Conservation (phyloP, 2,329 filamentous ascomycete species). For the Venturia pyrina region DNA sequence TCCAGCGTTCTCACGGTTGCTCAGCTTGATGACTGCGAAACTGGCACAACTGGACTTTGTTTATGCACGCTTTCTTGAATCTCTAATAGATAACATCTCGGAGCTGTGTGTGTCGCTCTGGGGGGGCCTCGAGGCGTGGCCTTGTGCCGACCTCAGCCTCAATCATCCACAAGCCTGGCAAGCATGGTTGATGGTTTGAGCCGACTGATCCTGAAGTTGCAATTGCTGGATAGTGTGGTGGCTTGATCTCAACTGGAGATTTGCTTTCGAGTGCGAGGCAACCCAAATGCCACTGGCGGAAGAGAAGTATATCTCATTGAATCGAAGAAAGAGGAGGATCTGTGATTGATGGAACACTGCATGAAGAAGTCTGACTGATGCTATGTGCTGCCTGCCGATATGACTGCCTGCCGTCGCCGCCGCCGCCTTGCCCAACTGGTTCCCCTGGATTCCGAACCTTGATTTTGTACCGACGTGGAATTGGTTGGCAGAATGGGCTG, state of each 20-base stretch:
- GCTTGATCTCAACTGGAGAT: not conserved
- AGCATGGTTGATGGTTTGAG: not conserved
- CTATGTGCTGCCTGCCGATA: not conserved
- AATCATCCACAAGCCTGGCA: not conserved
- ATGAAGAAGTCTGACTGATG: not conserved
- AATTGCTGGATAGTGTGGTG: not conserved
- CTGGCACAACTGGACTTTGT: not conserved
- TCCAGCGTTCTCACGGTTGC: not conserved
- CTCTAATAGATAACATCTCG: not conserved
- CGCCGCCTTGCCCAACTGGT: not conserved
- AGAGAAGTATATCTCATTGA: conserved; percentile 3
- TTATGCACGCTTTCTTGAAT: not conserved
- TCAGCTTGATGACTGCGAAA: not conserved
- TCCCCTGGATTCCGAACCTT: not conserved
- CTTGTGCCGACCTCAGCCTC: not conserved
- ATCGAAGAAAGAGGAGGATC: not conserved
- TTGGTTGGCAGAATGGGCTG: not conserved
- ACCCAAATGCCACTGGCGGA: not conserved
- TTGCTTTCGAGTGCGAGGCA: not conserved
- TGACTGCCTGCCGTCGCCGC: not conserved
- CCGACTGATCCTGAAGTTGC: not conserved
- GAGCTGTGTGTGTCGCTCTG: not conserved
- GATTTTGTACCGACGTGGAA: not conserved
- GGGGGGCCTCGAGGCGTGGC: not conserved
- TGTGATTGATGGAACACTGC: not conserved